Evolutionary conservation across 1,284 basidiomycete species (phyloP).

Genomic region (Melampsora americana): DNA sequence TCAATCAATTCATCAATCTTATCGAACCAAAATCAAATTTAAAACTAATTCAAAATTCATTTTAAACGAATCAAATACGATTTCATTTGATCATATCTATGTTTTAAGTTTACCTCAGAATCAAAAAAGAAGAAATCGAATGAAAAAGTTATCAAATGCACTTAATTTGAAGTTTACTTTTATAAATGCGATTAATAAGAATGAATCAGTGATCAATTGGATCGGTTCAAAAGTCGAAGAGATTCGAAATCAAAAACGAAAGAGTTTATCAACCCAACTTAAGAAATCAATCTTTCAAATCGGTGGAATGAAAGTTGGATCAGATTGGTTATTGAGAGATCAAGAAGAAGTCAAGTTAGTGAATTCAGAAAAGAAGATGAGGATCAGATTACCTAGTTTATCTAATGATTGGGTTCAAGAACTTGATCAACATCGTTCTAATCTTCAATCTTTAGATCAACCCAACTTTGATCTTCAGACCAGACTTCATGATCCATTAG

Average conservation of each 20-base stretch:
- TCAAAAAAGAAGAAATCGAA: conserved; percentile 59
- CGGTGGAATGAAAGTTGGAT: conserved; percentile 44
- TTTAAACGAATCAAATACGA: too few relatives aligned
- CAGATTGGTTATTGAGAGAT: conserved; percentile 43
- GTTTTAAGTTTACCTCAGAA: conserved; percentile 64
- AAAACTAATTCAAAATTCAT: too few relatives aligned
- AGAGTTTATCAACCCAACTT: conserved; percentile 39
- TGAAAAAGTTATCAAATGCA: conserved; percentile 62
- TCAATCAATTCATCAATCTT: too few relatives aligned
- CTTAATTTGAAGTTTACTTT: conserved; percentile 48
- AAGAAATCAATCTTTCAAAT: background rate
- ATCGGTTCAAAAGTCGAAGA: conserved; percentile 49
- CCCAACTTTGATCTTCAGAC: conserved; percentile 8
- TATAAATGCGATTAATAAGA: conserved; percentile 48
- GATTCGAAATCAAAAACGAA: conserved; percentile 44
- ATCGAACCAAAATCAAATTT: too few relatives aligned
- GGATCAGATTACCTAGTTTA: conserved; percentile 6
- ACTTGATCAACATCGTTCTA: conserved; percentile 10
- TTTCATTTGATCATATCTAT: conserved; percentile 55
- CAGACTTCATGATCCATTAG: conserved; percentile 46
- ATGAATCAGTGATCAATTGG: conserved; percentile 48
- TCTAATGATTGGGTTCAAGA: conserved; percentile 22
- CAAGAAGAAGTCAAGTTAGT: background rate
- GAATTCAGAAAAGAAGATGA: background rate
- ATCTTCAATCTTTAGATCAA: background rate